phyloP scores from a whole-genome alignment of 768 basidiomycete genomes.

The Rhodosporidiobolus odoratus region DNA sequence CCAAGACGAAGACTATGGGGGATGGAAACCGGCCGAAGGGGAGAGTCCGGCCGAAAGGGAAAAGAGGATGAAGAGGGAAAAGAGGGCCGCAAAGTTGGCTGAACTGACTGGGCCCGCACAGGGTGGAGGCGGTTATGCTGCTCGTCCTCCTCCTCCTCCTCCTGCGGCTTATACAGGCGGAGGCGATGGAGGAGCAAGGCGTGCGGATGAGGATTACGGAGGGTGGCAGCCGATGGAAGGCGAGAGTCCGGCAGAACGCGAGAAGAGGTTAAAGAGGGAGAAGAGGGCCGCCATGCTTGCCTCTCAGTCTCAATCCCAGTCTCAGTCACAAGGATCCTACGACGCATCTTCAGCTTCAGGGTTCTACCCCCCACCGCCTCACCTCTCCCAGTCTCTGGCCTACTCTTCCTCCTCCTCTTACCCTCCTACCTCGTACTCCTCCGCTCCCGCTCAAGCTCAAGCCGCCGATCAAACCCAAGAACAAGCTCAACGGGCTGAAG shows the following conservation, averaged over 20 bases:
- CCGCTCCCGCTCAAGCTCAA: not conserved
- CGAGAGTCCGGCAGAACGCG: slow-evolving; percentile 21
- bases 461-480: not conserved
- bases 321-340: too few species aligned
- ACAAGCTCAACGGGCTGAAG: not conserved
- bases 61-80: slow-evolving; percentile 35
- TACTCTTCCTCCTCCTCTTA: not conserved
- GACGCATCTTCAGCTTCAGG: not conserved
- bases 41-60: slow-evolving; percentile 32
- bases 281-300: slow-evolving; percentile 29
- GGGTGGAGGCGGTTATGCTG: not conserved
- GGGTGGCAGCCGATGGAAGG: slow-evolving; percentile 19
- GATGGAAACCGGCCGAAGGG: slow-evolving; percentile 24
- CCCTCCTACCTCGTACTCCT: not conserved
- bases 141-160: not conserved
- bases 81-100: slow-evolving; percentile 8
- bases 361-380: not conserved
- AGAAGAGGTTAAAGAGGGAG: slow-evolving; percentile 33
- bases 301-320: too few species aligned
- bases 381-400: not conserved
- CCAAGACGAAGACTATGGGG: slow-evolving; percentile 6
- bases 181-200: not conserved
- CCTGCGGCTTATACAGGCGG: not conserved
- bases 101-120: not conserved
- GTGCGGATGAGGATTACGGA: slow-evolving; percentile 8